Evolutionary conservation across 208 protist species (phyloP), one percentile per base, ranked within the genome.

Genomic region (Acanthamoeba sp.): DNA sequence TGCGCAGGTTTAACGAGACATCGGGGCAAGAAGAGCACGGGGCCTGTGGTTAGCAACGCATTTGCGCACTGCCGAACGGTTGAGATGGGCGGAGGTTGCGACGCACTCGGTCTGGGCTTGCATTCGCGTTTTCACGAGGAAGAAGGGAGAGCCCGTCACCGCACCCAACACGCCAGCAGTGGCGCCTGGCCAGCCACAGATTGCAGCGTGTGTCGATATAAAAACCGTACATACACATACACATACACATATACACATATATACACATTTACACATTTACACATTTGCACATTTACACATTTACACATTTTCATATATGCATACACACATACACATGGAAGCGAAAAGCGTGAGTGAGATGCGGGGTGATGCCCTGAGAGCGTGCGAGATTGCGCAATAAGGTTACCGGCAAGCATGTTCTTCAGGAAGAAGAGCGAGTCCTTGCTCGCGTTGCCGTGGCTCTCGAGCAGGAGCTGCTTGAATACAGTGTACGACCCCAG

Each of bases 51-150:
- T n/a, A n/a, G n/a, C n/a, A n/a, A n/a, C n/a, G n/a, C n/a, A n/a
- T n/a, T n/a, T n/a, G n/a, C n/a, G n/a, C n/a, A 38, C 12, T 38
- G 27, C 6, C 7, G 14, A 62, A 20, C 4, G 80, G 7, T 0
- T 10, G 2, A 38, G 82, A 59, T 6, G 91, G 50, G 45, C 9
- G 48, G 80, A 9, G 73, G 27, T 9, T 6, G 10, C 16, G 7
- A 59, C 20, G 52, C 22, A 84, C 24, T 69, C 32, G 27, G 59
- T 82, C 38, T 92, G 93, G n/a, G 95, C 71, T 69, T 95, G 92
- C 42, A 91, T 55, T 10, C 91, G 87, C 42, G 87, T 91, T 73
- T 96, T 96, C 27, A 95, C 91, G 7, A 96, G 66, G 66, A 94
- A 96, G 42, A 96, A 95, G 10, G 95, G 95, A 27, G 69, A 92